Evolutionary conservation across 768 basidiomycete genomes (phyloP), one percentile per base, ranked within the genome.

Genomic region (Kwoniella shandongensis): DNA sequence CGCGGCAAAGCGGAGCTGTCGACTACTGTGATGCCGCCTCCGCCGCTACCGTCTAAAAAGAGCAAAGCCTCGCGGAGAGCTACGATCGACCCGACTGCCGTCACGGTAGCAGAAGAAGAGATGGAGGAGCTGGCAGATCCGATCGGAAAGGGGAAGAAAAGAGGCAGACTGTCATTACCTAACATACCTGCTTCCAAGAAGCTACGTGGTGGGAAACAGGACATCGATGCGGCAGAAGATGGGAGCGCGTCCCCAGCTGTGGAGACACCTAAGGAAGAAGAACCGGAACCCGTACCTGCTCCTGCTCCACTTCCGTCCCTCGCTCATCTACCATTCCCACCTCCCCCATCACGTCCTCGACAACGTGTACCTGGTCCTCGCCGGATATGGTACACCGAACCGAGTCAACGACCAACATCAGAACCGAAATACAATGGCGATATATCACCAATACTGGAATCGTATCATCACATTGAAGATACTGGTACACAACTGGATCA

Each of bases 351-450:
- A 70, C 84, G 88, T 50, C 80, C 89, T 83, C 81, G 65, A 79
- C 87, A 54, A 81, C 88, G 90, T 13, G 82, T 86, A 36, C 79
- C 79, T 12, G 88, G 88, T 6, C 81, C 82, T 1, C 84, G 83
- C 2, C 69, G 78, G 1, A 78, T 84, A 40, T 54, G 56, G 59
- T 83, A 89, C 12, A 82, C 78, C 27, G 70, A 86, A 72, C 90
- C 87, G 0, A 72, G 70, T 12, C 91, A 96, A 69, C 79, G 79
- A 11, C 86, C 88, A 0, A 79, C 82, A 0, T 76, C 78, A 0
- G 25, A 25, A 20, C 78, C 85, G 0, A 78, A 78, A 44, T 81
- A 82, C 64, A 80, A 80, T 13, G 79, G 80, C 0, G 86, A 87
- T 0, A 74, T 92, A 10, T 62, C 78, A 8, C 65, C 78, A 0